phyloP scores from a whole-genome alignment of 1,284 basidiomycete genomes.

The Sparassis latifolia region DNA sequence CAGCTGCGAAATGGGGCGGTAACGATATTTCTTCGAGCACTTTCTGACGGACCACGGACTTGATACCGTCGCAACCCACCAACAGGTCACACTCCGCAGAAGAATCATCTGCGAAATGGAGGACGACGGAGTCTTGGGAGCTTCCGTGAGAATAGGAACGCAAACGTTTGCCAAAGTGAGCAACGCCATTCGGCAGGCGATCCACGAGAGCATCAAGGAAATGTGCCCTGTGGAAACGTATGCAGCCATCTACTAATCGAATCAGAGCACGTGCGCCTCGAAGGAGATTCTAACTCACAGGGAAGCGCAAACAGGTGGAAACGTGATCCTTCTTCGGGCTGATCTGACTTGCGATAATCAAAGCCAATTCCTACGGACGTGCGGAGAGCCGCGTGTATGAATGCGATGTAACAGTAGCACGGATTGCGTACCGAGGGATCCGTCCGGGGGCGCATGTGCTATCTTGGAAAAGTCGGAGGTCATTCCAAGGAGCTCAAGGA shows the following conservation, averaged over 20 bases:
- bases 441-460: constrained; percentile 35
- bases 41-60: constrained; percentile 38
- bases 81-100: constrained; percentile 37
- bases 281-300: constrained; percentile 22
- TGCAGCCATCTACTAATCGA: constrained; percentile 26
- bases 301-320: constrained; percentile 34
- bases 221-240: constrained; percentile 42
- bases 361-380: constrained; percentile 31
- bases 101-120: constrained; percentile 34
- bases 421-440: constrained; percentile 24
- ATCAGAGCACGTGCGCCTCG: background rate
- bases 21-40: constrained; percentile 21
- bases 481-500: constrained; percentile 35
- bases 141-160: constrained; percentile 22
- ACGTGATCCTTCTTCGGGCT: constrained; percentile 29
- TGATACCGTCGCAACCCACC: constrained; percentile 45
- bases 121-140: constrained; percentile 5
- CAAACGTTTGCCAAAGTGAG: constrained; percentile 38
- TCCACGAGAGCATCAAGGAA: constrained; percentile 39
- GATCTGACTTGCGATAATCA: constrained; percentile 38
- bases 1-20: constrained; percentile 5
- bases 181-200: constrained; percentile 31
- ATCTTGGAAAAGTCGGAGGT: constrained; percentile 32
- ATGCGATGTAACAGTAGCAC: background rate
- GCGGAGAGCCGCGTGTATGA: background rate